Evolutionary conservation across 306 rosid species (phyloP), one percentile per base, ranked within the genome.

Genomic region (Sesbania bispinosa): DNA sequence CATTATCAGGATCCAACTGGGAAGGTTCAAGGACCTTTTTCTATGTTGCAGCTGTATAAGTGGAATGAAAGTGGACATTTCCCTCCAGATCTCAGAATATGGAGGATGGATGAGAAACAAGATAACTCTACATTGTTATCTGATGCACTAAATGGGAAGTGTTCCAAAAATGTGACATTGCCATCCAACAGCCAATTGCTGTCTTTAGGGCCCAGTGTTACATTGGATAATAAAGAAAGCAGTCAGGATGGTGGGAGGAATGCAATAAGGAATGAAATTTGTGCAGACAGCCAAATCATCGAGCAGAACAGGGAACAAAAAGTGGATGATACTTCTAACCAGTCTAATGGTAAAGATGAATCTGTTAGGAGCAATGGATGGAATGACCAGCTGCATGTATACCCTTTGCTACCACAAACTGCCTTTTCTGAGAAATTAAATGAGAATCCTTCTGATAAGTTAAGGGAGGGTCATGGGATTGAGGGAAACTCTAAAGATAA

Each of bases 21-120:
- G 76, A 92, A 88, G 78, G 54, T 85, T 82, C 96, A 88, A 81
- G 99, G 99, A 51, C 99, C 96, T 41, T 91, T 92, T 82, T 71
- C 89, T 61, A 71, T 88, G 86, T 38, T 41, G 60, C 93, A 85
- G 70, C 77, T 95, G 78, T 84, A 77, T 52, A 89, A 86, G 75
- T 95, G 99, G 99, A 82, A 48, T 67, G 51, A 55, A 24, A 79
- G 71, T 63, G 96, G 96, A 21, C 77, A 41, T 79, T 92, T 95
- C 78, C 94, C 99, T 79, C 72, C 79, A 42, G 83, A 89, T 73
- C 83, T 86, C 74, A 84, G 82, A 84, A 75, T 95, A 79, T 95
- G 99, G 99, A 88, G 84, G 81, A 59, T 47, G 51, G 81, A 85
- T 59, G 97, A 91, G 75, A 80, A 80, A 24, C 85, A 46, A 76